These are phyloP conservation scores for Nothopassalora personata DNA, from an alignment of 2,329 filamentous ascomycete species.

Conservation along the genomic window DNA sequence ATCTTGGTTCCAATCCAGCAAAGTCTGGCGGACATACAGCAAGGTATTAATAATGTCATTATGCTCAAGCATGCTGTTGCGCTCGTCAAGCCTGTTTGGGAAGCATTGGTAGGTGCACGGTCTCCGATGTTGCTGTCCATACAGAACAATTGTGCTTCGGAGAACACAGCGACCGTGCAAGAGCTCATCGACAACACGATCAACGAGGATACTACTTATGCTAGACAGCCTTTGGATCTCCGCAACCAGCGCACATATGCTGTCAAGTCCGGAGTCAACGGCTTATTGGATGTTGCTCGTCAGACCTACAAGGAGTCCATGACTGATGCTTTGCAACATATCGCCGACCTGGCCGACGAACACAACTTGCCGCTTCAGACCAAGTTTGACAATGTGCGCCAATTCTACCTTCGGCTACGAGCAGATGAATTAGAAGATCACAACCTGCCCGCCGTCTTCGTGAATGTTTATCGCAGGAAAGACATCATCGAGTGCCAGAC, in stretches of 20 bases:
- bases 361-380: conserved; percentile 59
- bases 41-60: conserved; percentile 79
- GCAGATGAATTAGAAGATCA: conserved; percentile 57
- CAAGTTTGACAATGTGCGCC: conserved; percentile 69
- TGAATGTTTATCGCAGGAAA: conserved; percentile 70
- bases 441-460: conserved; percentile 61
- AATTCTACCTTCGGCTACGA: conserved; percentile 70
- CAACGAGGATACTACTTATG: conserved; percentile 75
- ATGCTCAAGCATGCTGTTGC: conserved; percentile 78
- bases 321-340: conserved; percentile 67
- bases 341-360: conserved; percentile 57
- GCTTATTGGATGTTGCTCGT: conserved; percentile 79
- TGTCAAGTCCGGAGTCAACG: conserved; percentile 78
- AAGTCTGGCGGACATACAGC: conserved; percentile 65
- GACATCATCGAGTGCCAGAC: conserved; percentile 84
- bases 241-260: conserved; percentile 88
- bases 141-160: conserved; percentile 60
- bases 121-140: conserved; percentile 63
- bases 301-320: conserved; percentile 87
- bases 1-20: conserved; percentile 67
- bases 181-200: conserved; percentile 63
- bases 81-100: conserved; percentile 61
- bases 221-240: conserved; percentile 73
- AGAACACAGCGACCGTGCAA: conserved; percentile 56
- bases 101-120: conserved; percentile 60